Evolutionary conservation across 2,329 filamentous ascomycete species (phyloP).

Genomic region (Pseudonectria foliicola): DNA sequence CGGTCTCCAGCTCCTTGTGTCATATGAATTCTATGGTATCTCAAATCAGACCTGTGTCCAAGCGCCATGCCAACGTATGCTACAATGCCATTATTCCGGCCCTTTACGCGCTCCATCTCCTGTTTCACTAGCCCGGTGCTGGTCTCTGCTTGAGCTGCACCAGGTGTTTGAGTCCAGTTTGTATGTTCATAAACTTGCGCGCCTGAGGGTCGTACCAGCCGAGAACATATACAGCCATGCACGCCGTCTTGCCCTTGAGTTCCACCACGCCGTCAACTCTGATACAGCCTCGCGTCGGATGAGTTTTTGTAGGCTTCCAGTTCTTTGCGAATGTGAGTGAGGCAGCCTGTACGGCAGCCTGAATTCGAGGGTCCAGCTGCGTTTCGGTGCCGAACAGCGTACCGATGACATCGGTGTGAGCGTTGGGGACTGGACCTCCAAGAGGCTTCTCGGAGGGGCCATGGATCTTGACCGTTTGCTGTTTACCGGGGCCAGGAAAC

Average conservation of each 20-base stretch:
- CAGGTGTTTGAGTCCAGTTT: slow-evolving; percentile 37
- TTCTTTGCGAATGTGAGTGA: slow-evolving; percentile 32
- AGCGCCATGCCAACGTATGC: slow-evolving; percentile 21
- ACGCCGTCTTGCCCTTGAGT: slow-evolving; percentile 37
- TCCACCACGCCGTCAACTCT: slow-evolving; percentile 49
- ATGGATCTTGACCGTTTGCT: slow-evolving; percentile 16
- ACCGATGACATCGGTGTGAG: slow-evolving; percentile 18
- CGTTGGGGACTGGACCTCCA: slow-evolving; percentile 17
- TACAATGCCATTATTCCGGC: slow-evolving; percentile 1
- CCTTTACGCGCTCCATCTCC: neutral
- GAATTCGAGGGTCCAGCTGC: slow-evolving; percentile 28
- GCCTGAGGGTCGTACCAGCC: slow-evolving; percentile 52
- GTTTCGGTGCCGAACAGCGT: slow-evolving; percentile 22
- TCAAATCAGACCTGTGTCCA: slow-evolving; percentile 16
- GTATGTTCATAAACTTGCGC: slow-evolving; percentile 33
- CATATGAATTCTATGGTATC: slow-evolving; percentile 20
- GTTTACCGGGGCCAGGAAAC: slow-evolving; percentile 15
- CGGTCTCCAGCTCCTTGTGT: neutral
- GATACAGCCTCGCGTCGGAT: slow-evolving; percentile 45
- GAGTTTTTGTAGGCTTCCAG: slow-evolving; percentile 37
- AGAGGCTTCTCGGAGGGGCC: slow-evolving; percentile 19
- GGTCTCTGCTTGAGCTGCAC: slow-evolving; percentile 34
- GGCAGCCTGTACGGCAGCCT: slow-evolving; percentile 26
- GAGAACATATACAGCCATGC: slow-evolving; percentile 43
- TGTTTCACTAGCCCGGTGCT: slow-evolving; percentile 19